Evolutionary conservation across 257 asterid genomes (phyloP).

Genomic region (Nicotiana tabacum): DNA sequence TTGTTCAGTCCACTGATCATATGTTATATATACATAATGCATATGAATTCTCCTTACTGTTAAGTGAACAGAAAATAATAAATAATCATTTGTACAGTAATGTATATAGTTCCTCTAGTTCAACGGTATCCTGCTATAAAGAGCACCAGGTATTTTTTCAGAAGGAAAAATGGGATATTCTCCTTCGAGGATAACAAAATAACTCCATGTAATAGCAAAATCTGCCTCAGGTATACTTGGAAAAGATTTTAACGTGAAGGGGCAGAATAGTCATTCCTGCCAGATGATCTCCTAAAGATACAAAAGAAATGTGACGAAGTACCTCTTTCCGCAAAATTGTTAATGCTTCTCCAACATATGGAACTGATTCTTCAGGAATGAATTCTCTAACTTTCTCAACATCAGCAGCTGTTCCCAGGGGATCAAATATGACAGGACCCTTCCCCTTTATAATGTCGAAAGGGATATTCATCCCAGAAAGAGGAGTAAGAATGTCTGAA

Average conservation of each 20-base stretch:
- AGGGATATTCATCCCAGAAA: slow-evolving; percentile 96
- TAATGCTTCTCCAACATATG: slow-evolving; percentile 95
- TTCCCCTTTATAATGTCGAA: slow-evolving; percentile 93
- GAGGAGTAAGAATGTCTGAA: slow-evolving; percentile 98
- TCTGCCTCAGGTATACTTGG: neutral
- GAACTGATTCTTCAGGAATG: slow-evolving; percentile 81
- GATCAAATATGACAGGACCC: slow-evolving; percentile 95
- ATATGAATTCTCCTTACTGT: too few relatives aligned
- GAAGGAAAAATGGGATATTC: neutral
- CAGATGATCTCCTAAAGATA: neutral
- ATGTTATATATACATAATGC: too few relatives aligned
- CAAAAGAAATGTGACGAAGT: neutral
- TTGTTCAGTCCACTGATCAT: too few relatives aligned
- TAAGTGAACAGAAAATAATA: too few relatives aligned
- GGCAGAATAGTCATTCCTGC: neutral
- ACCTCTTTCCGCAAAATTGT: slow-evolving; percentile 93
- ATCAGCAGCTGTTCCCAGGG: slow-evolving; percentile 51
- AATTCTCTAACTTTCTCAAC: slow-evolving; percentile 88
- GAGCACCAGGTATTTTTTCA: neutral
- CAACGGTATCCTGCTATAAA: neutral
- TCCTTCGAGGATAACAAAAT: neutral
- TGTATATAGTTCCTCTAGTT: neutral
- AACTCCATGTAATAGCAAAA: neutral
- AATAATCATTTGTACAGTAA: too few relatives aligned
- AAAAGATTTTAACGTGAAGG: neutral